Conservation (phyloP, 768 basidiomycete genomes). For the Neoboletus brunneissimus region DNA sequence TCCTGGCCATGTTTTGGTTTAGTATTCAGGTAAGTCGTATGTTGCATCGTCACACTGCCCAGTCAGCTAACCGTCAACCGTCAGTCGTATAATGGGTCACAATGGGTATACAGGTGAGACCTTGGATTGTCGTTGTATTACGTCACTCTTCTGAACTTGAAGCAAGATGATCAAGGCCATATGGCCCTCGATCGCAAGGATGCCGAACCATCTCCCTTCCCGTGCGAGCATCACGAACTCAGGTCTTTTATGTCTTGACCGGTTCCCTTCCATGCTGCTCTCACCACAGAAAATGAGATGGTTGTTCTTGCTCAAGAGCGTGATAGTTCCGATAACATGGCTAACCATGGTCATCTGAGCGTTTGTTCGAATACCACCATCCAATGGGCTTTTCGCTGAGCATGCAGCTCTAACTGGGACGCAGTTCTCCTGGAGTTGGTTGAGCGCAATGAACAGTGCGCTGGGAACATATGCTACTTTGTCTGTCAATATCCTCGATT, state of each 20-base stretch:
- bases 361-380: slow-evolving; percentile 60
- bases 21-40: too few relatives aligned
- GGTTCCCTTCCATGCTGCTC: slow-evolving; percentile 71
- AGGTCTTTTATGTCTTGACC: slow-evolving; percentile 67
- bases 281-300: slow-evolving; percentile 77
- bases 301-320: slow-evolving; percentile 69
- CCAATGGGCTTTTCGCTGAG: slow-evolving; percentile 54
- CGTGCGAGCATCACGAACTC: slow-evolving; percentile 61
- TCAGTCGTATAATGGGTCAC: too few relatives aligned
- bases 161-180: slow-evolving; percentile 71
- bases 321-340: slow-evolving; percentile 63
- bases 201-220: slow-evolving; percentile 63
- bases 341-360: slow-evolving; percentile 78
- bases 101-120: too few relatives aligned
- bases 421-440: slow-evolving; percentile 69
- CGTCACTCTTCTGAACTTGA: not conserved
- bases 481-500: slow-evolving; percentile 82
- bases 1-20: too few relatives aligned
- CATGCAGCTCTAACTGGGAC: slow-evolving; percentile 54
- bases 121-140: not conserved
- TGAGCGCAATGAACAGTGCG: slow-evolving; percentile 73
- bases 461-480: slow-evolving; percentile 73
- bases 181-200: slow-evolving; percentile 66
- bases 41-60: too few relatives aligned
- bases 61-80: too few relatives aligned